Percentiles rank a stretch among this genome's conserved stretches.
Evolutionary conservation across 805 yeast genomes (phyloP).

Genomic region (Ogataea paraovalis): DNA sequence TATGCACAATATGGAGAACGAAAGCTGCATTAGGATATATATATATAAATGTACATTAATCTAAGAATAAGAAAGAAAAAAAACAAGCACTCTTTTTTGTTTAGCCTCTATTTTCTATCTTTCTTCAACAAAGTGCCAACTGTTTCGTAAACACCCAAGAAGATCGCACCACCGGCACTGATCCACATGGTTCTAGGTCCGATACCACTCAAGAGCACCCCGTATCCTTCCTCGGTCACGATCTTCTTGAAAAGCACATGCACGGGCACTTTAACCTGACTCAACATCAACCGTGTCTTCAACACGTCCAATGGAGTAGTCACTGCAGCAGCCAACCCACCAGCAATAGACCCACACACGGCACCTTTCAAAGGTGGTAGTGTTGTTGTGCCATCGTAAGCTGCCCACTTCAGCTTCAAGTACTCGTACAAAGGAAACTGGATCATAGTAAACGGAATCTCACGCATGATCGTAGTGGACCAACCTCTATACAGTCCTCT

Average conservation of each 20-base stretch:
- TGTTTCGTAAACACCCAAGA: slow-evolving; percentile 88
- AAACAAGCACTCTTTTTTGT: neutral
- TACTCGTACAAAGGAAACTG: slow-evolving; percentile 93
- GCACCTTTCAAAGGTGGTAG: slow-evolving; percentile 76
- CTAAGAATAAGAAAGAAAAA: no score
- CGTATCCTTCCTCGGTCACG: slow-evolving; percentile 66
- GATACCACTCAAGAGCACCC: slow-evolving; percentile 74
- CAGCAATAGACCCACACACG: slow-evolving; percentile 75
- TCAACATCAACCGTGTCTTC: slow-evolving; percentile 83
- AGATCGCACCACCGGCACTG: slow-evolving; percentile 96
- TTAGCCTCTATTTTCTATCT: neutral
- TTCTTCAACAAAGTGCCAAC: slow-evolving; percentile 34
- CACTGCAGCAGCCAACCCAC: slow-evolving; percentile 75
- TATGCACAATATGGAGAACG: no score
- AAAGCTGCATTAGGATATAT: no score
- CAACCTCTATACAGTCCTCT: slow-evolving; percentile 90
- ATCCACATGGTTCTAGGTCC: slow-evolving; percentile 98
- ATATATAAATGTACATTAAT: no score
- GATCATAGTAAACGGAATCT: slow-evolving; percentile 92
- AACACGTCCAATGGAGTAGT: slow-evolving; percentile 80
- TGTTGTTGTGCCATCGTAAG: slow-evolving; percentile 33
- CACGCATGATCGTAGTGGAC: slow-evolving; percentile 88
- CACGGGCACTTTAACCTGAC: slow-evolving; percentile 44
- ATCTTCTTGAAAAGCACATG: slow-evolving; percentile 47
- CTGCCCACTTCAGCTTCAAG: slow-evolving; percentile 60